These are phyloP conservation scores for Leishmania martiniquensis DNA, from an alignment of 208 protist species.

Conservation along the genomic window DNA sequence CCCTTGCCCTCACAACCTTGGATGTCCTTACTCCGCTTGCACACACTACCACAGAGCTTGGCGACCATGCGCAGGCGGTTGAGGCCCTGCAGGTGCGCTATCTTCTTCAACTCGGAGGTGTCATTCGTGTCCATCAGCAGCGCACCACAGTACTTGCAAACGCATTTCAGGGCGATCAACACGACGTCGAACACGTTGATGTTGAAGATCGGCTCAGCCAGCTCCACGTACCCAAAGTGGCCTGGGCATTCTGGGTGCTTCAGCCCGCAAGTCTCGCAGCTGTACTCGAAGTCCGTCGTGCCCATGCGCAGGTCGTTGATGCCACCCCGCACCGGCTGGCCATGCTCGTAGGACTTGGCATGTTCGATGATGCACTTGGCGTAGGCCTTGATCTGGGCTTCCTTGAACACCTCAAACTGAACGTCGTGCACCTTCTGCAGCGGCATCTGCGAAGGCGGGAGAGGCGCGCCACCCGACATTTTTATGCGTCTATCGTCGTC, in stretches of 20 bases:
- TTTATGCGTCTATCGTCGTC: background rate
- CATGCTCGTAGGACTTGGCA: conserved; percentile 87
- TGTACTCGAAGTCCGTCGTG: conserved; percentile 84
- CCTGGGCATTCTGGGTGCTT: conserved; percentile 93
- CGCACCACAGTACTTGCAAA: conserved; percentile 98
- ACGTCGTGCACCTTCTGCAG: conserved; percentile 80
- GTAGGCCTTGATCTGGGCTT: conserved; percentile 87
- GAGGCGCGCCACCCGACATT: conserved; percentile 84
- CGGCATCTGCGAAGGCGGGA: conserved; percentile 81
- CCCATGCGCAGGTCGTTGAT: conserved; percentile 92
- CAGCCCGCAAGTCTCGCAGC: conserved; percentile 84
- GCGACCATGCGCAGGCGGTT: conserved; percentile 79
- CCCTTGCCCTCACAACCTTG: conserved; percentile 85
- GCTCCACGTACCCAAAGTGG: conserved; percentile 99
- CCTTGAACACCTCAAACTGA: conserved; percentile 90
- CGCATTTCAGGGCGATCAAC: conserved; percentile 95
- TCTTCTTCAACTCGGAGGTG: conserved; percentile 50
- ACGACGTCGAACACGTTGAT: conserved; percentile 96
- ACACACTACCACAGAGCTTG: conserved; percentile 73
- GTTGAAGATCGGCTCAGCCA: conserved; percentile 98
- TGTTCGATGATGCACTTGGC: conserved; percentile 83
- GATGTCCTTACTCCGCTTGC: conserved; percentile 36
- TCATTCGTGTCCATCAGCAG: conserved; percentile 79
- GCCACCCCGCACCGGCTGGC: conserved; percentile 77
- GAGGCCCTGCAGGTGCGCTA: conserved; percentile 57